phyloP scores from a whole-genome alignment of 2,329 filamentous ascomycete genomes.

The Colletotrichum salicis region DNA sequence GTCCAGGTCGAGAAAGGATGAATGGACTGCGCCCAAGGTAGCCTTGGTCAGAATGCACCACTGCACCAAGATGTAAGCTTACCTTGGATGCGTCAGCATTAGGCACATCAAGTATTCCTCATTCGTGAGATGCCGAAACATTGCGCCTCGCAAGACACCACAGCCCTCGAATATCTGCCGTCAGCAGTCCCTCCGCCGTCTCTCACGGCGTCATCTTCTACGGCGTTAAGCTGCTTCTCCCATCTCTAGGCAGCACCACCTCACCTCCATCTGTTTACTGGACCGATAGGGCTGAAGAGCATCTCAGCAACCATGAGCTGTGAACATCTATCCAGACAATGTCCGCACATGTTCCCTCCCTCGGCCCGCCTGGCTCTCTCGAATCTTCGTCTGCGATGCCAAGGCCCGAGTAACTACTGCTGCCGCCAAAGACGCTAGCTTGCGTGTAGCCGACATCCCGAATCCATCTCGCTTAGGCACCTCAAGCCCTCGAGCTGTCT shows the following conservation, averaged over 20 bases:
- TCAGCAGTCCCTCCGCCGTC: not conserved
- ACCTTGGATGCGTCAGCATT: not conserved
- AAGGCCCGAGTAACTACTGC: not conserved
- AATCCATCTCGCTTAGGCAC: conserved; percentile 14
- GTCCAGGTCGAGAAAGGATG: not conserved
- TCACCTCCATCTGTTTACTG: conserved; percentile 5
- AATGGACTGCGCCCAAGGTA: not conserved
- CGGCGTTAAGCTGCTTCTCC: conserved; percentile 10
- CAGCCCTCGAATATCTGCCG: not conserved
- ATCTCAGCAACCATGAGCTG: not conserved
- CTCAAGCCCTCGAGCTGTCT: not conserved
- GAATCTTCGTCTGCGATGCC: not conserved
- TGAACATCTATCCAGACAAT: not conserved
- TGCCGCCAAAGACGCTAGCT: conserved; percentile 8
- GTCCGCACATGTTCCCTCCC: not conserved
- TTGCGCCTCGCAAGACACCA: not conserved
- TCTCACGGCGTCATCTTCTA: no score
- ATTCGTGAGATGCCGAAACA: not conserved
- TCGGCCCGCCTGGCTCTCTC: not conserved
- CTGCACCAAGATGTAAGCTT: not conserved
- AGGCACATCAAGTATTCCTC: not conserved
- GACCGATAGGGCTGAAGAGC: conserved; percentile 24
- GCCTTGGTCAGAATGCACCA: not conserved
- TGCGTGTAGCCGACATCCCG: not conserved
- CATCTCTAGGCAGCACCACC: not conserved